A percentile compares a stretch with the other conserved stretches of the same genome.
Evolutionary conservation across 768 basidiomycete genomes (phyloP).

Genomic region (Leccinum variicolor): DNA sequence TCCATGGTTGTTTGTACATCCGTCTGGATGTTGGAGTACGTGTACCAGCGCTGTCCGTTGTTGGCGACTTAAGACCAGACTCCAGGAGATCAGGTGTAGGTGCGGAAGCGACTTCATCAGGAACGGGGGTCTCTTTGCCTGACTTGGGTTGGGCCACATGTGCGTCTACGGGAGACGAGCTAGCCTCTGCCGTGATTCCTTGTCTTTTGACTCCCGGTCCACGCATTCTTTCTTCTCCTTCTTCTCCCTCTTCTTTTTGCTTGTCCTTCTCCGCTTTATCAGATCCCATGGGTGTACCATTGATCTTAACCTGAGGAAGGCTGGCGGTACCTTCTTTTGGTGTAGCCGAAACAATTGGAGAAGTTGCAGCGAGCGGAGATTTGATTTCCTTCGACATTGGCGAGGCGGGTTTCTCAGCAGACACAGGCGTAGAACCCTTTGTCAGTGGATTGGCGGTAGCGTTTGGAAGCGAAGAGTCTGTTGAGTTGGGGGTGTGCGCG

Average conservation of each 20-base stretch:
- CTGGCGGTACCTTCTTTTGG: constrained; percentile 35
- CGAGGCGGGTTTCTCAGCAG: constrained; percentile 38
- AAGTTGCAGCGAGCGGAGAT: constrained; percentile 33
- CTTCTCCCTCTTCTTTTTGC: constrained; percentile 56
- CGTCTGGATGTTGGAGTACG: constrained; percentile 71
- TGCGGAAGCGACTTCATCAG: constrained; percentile 23
- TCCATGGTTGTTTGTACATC: constrained; percentile 73
- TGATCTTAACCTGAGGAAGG: constrained; percentile 30
- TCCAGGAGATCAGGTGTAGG: constrained; percentile 27
- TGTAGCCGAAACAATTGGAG: constrained; percentile 32
- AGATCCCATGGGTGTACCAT: constrained; percentile 31
- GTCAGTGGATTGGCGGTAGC: constrained; percentile 32
- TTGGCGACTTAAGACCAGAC: constrained; percentile 49
- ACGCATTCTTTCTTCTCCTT: constrained; percentile 57
- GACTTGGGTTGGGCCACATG: constrained; percentile 30
- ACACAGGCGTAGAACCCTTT: constrained; percentile 31
- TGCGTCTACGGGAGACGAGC: constrained; percentile 23
- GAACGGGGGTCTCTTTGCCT: constrained; percentile 37
- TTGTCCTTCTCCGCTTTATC: constrained; percentile 58
- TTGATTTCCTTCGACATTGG: constrained; percentile 32
- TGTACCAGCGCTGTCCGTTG: constrained; percentile 56
- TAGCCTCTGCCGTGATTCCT: constrained; percentile 33
- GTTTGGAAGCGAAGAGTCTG: constrained; percentile 49
- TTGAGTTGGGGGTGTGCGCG: constrained; percentile 56
- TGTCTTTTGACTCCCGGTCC: constrained; percentile 40